Percentiles rank a stretch among this genome's conserved stretches.
phyloP scores from a whole-genome alignment of 306 rosid genomes.

The Gastrolobium villosum region DNA sequence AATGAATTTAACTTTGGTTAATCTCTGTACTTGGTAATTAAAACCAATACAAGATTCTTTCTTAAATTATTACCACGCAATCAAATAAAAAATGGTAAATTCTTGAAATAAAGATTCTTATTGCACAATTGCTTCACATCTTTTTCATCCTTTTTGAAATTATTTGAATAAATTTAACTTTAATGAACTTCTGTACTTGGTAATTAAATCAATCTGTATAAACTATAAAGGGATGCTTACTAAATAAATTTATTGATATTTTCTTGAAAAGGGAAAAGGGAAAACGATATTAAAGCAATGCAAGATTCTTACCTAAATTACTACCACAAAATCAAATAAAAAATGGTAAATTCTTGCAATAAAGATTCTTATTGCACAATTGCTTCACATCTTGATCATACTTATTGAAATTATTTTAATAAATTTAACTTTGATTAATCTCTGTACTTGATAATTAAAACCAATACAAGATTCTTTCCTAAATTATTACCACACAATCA shows the following conservation, averaged over 20 bases:
- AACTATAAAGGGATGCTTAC: too few relatives aligned
- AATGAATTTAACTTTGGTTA: not conserved
- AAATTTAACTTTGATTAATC: not conserved
- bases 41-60: not conserved
- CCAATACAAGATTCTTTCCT: not conserved
- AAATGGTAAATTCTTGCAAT: not conserved
- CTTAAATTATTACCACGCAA: not conserved
- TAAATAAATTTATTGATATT: not conserved
- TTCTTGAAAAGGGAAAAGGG: not conserved
- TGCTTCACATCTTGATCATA: not conserved
- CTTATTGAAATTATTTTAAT: not conserved
- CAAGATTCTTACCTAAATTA: not conserved
- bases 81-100: not conserved
- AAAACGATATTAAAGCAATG: not conserved
- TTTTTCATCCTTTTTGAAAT: not conserved
- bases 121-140: not conserved
- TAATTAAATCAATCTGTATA: not conserved
- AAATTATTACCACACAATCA: not conserved
- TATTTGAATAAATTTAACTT: not conserved
- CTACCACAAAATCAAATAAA: not conserved
- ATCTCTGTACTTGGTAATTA: not conserved
- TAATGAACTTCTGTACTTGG: not conserved
- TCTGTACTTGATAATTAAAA: not conserved
- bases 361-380: not conserved
- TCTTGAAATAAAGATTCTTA: not conserved